phyloP scores from a whole-genome alignment of 208 protist genomes.

The Trypanosoma scelopori region DNA sequence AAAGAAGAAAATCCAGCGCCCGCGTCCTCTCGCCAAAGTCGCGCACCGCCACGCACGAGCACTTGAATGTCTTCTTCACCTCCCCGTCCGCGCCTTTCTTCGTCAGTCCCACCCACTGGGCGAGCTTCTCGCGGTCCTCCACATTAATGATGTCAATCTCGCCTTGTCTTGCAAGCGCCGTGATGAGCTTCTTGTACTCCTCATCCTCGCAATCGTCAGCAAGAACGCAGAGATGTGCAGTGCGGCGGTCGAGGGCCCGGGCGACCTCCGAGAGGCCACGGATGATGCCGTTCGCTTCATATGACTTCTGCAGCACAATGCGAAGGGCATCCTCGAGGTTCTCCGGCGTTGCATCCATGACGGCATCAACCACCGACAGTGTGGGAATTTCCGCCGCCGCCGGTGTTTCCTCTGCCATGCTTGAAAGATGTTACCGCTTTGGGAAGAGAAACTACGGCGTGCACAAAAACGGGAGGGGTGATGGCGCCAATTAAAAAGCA shows the following conservation, averaged over 20 bases:
- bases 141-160: constrained; percentile 89
- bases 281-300: constrained; percentile 87
- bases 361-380: constrained; percentile 28
- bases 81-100: constrained; percentile 51
- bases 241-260: constrained; percentile 82
- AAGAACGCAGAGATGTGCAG: constrained; percentile 86
- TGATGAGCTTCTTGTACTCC: constrained; percentile 92
- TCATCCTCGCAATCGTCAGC: constrained; percentile 92
- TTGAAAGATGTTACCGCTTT: constrained; percentile 21
- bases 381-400: constrained; percentile 18
- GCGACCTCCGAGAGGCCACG: constrained; percentile 87
- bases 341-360: constrained; percentile 69
- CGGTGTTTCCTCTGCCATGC: constrained; percentile 85
- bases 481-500: not conserved
- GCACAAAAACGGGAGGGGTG: not conserved
- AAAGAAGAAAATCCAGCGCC: constrained; percentile 83
- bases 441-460: constrained; percentile 18
- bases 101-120: constrained; percentile 77
- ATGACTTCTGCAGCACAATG: constrained; percentile 86
- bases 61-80: constrained; percentile 86
- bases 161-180: constrained; percentile 75
- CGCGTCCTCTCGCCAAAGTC: constrained; percentile 88
- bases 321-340: constrained; percentile 82
- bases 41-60: constrained; percentile 85
- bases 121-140: constrained; percentile 82